Evolutionary conservation across 1,139 yeast species (phyloP).

Genomic region (Protomyces arabidopsidicola): DNA sequence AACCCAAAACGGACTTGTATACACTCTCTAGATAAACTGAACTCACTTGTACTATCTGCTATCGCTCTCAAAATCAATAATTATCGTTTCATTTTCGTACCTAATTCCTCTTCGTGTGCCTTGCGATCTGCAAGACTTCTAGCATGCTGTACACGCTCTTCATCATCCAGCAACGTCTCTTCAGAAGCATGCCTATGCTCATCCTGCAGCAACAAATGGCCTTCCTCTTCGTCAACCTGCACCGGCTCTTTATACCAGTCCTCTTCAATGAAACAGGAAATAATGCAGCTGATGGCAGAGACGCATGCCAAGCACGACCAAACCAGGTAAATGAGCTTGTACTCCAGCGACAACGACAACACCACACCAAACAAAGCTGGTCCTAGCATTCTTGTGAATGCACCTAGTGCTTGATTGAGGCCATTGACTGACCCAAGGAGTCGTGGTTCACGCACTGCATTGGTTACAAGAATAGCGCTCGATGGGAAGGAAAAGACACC

Average conservation of each 20-base stretch:
- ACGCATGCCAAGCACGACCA: slow-evolving; percentile 8
- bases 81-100: no score
- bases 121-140: neutral
- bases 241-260: slow-evolving; percentile 2
- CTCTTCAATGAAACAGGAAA: slow-evolving; percentile 7
- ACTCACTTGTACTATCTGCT: no score
- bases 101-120: neutral
- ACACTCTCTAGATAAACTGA: no score
- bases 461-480: slow-evolving; percentile 37
- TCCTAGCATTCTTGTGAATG: slow-evolving; percentile 56
- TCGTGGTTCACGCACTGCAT: slow-evolving; percentile 37
- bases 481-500: slow-evolving; percentile 37
- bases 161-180: neutral
- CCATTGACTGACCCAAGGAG: slow-evolving; percentile 41
- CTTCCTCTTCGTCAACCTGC: slow-evolving; percentile 3
- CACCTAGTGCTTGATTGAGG: slow-evolving; percentile 42
- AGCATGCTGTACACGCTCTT: neutral
- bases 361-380: slow-evolving; percentile 40
- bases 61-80: no score
- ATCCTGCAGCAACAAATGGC: neutral
- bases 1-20: no score
- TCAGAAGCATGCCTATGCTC: neutral
- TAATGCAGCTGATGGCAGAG: slow-evolving; percentile 5
- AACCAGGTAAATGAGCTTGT: slow-evolving; percentile 2
- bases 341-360: slow-evolving; percentile 13